phyloP scores from a whole-genome alignment of 345 rosid genomes.

The Luvunga scandens region DNA sequence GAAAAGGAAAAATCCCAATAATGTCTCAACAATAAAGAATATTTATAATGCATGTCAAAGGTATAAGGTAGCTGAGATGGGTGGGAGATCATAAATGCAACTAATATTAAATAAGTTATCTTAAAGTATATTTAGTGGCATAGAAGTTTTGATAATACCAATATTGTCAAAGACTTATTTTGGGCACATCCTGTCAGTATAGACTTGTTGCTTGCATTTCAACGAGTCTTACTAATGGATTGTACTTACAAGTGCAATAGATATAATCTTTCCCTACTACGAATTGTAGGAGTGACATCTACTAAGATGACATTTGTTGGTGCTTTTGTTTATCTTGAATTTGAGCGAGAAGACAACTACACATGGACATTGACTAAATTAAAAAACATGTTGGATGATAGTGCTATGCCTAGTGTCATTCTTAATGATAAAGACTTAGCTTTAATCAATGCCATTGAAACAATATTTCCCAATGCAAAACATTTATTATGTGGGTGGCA shows the following conservation, averaged over 20 bases:
- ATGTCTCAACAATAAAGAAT: not conserved
- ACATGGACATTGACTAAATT: too few species aligned
- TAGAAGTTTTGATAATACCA: too few species aligned
- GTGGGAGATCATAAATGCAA: too few species aligned
- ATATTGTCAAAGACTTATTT: not conserved
- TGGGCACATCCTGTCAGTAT: not conserved
- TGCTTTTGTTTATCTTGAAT: not conserved
- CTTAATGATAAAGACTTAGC: too few species aligned
- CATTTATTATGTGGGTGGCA: not conserved
- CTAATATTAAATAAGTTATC: too few species aligned
- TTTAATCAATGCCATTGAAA: not conserved
- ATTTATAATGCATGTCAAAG: not conserved
- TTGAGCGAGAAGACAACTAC: too few species aligned
- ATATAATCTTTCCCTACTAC: not conserved
- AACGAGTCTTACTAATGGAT: not conserved
- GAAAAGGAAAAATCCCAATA: not conserved
- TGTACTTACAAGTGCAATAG: not conserved
- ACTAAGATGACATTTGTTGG: too few species aligned
- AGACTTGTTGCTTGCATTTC: not conserved
- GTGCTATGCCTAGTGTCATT: too few species aligned
- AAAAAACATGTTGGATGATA: too few species aligned
- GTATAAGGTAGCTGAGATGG: not conserved
- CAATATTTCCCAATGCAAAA: not conserved
- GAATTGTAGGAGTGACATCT: not conserved
- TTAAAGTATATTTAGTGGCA: not conserved